A percentile compares a stretch with the other conserved stretches of the same genome.
phyloP scores from a whole-genome alignment of 179 eudicot genomes.

The Patellifolia procumbens region DNA sequence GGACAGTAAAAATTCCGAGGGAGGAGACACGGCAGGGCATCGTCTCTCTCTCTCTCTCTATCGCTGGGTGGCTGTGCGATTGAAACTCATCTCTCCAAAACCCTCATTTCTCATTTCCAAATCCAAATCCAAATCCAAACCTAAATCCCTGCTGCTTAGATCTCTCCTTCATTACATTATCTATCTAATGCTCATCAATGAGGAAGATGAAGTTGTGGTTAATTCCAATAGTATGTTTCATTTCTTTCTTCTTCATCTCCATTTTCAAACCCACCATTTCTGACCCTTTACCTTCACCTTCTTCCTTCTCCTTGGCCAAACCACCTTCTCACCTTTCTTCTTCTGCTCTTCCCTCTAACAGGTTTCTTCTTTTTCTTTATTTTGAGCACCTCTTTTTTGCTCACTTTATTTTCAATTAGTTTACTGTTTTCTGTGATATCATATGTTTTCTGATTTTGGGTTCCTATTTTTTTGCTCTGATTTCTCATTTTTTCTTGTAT shows the following conservation, averaged over 20 bases:
- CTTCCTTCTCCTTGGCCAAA: conserved; percentile 31
- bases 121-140: too few species aligned
- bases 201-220: conserved; percentile 25
- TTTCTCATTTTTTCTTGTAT: neutral
- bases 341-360: conserved; percentile 19
- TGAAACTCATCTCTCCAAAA: too few species aligned
- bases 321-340: conserved; percentile 22
- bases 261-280: conserved; percentile 34
- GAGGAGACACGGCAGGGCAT: too few species aligned
- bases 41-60: too few species aligned
- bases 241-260: conserved; percentile 34
- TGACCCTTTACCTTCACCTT: conserved; percentile 7
- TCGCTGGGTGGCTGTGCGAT: too few species aligned
- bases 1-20: too few species aligned
- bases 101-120: too few species aligned
- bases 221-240: conserved; percentile 23
- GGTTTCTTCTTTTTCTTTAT: conserved; percentile 20
- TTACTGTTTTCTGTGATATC: neutral
- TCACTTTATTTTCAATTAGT: neutral
- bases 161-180: too few species aligned
- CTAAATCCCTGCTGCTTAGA: too few species aligned
- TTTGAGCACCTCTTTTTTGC: neutral
- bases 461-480: neutral
- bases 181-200: too few species aligned
- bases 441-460: neutral